Evolutionary conservation across 345 rosid species (phyloP).

Genomic region (Eucalyptus decipiens): DNA sequence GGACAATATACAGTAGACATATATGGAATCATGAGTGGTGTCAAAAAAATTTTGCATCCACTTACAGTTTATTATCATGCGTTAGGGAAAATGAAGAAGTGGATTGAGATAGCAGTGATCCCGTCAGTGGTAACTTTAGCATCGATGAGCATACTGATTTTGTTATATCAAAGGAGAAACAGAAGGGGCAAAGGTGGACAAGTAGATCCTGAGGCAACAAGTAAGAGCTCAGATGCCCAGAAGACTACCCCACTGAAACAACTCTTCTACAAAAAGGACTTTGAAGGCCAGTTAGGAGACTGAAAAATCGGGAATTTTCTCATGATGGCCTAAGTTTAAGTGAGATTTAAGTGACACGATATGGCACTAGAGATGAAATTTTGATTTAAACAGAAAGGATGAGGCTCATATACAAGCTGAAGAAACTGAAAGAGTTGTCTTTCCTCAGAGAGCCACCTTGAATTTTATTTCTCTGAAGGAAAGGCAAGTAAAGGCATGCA

Average conservation of each 20-base stretch:
- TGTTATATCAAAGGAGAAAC: neutral
- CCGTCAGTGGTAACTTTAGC: neutral
- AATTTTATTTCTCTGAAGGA: neutral
- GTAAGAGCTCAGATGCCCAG: neutral
- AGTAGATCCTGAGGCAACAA: neutral
- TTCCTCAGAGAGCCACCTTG: neutral
- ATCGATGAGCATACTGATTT: neutral
- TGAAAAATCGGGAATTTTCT: neutral
- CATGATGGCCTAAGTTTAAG: neutral
- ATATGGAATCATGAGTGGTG: too few species aligned
- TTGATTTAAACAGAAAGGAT: neutral
- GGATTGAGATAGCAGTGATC: neutral
- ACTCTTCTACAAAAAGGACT: neutral
- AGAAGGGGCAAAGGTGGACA: neutral
- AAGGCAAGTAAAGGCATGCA: neutral
- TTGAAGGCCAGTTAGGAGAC: neutral
- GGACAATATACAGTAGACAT: neutral
- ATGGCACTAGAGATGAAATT: neutral
- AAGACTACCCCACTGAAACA: neutral
- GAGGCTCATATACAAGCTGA: neutral
- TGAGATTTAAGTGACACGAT: neutral
- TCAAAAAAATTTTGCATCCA: too few species aligned
- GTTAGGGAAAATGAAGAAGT: neutral
- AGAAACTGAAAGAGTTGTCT: neutral
- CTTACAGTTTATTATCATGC: neutral